A percentile compares a stretch with the other conserved stretches of the same genome.
These are phyloP conservation scores for Pilatotrama ljubarskyi DNA, from an alignment of 768 basidiomycete genomes.

Conservation along the genomic window DNA sequence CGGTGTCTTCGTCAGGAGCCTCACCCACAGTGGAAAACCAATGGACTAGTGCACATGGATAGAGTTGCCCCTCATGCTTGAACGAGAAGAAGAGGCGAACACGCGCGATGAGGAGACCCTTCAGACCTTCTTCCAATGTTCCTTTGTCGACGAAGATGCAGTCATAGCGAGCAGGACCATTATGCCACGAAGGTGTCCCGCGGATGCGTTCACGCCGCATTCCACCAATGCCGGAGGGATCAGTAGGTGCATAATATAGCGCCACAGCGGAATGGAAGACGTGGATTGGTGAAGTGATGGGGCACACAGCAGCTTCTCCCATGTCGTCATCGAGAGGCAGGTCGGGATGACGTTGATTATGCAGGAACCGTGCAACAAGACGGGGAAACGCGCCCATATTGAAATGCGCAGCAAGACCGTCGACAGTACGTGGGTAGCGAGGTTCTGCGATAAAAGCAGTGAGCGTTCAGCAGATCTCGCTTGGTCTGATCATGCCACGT, in stretches of 20 bases:
- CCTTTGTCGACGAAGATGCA: background rate
- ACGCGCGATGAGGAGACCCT: background rate
- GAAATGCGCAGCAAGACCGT: too few relatives aligned
- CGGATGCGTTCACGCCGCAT: conserved; percentile 32
- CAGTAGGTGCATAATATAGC: conserved; percentile 31
- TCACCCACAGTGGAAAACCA: conserved; percentile 11
- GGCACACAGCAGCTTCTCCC: background rate
- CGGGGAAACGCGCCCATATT: too few relatives aligned
- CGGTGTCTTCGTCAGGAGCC: background rate
- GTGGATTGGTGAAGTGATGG: background rate
- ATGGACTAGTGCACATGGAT: conserved; percentile 23
- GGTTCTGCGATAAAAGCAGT: too few relatives aligned
- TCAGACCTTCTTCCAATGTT: background rate
- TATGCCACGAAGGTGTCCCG: conserved; percentile 25
- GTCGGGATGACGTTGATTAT: too few relatives aligned
- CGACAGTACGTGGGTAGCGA: too few relatives aligned
- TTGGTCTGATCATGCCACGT: too few relatives aligned
- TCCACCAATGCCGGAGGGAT: conserved; percentile 26
- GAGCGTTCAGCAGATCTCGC: too few relatives aligned
- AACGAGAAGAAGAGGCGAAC: conserved; percentile 27
- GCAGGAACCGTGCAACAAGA: too few relatives aligned
- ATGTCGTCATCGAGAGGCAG: background rate
- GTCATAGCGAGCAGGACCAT: conserved; percentile 1
- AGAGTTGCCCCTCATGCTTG: conserved; percentile 17
- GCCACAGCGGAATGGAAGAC: conserved; percentile 28